phyloP scores from a whole-genome alignment of 148 eudicot species.

The Vaccinium vitisidaea region DNA sequence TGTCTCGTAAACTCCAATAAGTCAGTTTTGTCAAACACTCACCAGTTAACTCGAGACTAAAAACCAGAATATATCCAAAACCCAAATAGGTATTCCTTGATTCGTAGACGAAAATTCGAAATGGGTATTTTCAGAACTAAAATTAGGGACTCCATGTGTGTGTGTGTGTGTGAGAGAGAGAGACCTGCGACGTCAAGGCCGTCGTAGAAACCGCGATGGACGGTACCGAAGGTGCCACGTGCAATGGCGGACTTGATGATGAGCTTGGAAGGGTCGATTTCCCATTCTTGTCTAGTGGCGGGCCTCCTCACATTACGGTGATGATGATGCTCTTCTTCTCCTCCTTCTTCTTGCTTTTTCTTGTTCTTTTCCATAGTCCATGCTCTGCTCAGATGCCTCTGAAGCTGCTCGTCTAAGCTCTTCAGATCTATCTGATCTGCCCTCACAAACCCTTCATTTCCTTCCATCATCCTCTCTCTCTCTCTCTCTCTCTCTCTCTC shows the following conservation, averaged over 20 bases:
- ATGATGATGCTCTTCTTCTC: conserved; percentile 14
- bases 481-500: conserved; percentile 3
- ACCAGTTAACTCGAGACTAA: not conserved
- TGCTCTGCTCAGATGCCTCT: conserved; percentile 65
- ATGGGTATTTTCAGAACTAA: not conserved
- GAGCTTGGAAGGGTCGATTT: conserved; percentile 80
- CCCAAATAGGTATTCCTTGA: not conserved
- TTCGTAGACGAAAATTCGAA: not conserved
- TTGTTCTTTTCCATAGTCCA: conserved; percentile 56
- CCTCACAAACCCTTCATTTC: conserved; percentile 64
- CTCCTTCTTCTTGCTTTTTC: conserved; percentile 34
- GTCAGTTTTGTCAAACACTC: too few species aligned
- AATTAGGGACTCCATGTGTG: not conserved
- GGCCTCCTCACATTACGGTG: not conserved
- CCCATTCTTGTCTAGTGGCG: conserved; percentile 61
- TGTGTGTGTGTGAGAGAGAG: not conserved
- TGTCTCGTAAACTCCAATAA: too few species aligned
- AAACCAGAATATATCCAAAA: not conserved
- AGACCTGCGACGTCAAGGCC: conserved; percentile 85
- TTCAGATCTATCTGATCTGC: conserved; percentile 95
- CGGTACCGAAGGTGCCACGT: conserved; percentile 92
- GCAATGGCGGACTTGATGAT: conserved; percentile 72
- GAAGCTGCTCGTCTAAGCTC: conserved; percentile 84
- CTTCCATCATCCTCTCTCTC: conserved; percentile 37
- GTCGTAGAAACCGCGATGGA: conserved; percentile 84